Evolutionary conservation across 1,284 basidiomycete species (phyloP).

Genomic region (Schizopora paradoxa): DNA sequence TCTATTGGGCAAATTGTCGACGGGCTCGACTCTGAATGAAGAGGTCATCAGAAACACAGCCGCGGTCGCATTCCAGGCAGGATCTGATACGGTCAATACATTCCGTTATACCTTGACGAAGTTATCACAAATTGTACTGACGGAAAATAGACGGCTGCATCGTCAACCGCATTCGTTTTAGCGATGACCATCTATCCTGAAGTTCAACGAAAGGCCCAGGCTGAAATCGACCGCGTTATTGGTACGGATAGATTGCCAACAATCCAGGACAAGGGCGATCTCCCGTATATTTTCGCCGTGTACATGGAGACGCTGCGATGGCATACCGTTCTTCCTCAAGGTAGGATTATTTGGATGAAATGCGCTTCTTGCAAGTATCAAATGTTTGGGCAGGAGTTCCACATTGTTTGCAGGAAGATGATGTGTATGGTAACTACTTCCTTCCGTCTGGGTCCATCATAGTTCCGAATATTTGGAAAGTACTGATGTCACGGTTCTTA

Average conservation of each 20-base stretch:
- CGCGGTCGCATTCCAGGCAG: not conserved
- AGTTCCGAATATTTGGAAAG: constrained; percentile 18
- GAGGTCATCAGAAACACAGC: too few relatives aligned
- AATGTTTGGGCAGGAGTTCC: constrained; percentile 17
- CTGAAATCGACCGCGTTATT: constrained; percentile 55
- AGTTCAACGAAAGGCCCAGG: constrained; percentile 47
- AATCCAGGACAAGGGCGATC: constrained; percentile 48
- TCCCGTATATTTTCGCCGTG: constrained; percentile 58
- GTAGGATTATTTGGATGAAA: too few relatives aligned
- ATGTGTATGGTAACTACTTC: constrained; percentile 17
- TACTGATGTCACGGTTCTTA: not conserved
- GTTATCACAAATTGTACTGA: too few relatives aligned
- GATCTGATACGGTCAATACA: constrained; percentile 45
- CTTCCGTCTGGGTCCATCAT: constrained; percentile 18
- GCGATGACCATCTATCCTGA: constrained; percentile 49
- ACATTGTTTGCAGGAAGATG: constrained; percentile 15
- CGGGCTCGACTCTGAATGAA: too few relatives aligned
- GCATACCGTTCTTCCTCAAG: constrained; percentile 42
- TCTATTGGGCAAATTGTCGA: too few relatives aligned
- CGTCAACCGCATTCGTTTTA: constrained; percentile 46
- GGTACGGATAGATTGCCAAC: constrained; percentile 55
- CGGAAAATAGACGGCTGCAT: constrained; percentile 39
- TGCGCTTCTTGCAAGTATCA: too few relatives aligned
- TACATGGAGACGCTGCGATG: constrained; percentile 59
- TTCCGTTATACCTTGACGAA: too few relatives aligned